These are phyloP conservation scores for Gossypium australe DNA, from an alignment of 345 rosid species.

Conservation along the genomic window DNA sequence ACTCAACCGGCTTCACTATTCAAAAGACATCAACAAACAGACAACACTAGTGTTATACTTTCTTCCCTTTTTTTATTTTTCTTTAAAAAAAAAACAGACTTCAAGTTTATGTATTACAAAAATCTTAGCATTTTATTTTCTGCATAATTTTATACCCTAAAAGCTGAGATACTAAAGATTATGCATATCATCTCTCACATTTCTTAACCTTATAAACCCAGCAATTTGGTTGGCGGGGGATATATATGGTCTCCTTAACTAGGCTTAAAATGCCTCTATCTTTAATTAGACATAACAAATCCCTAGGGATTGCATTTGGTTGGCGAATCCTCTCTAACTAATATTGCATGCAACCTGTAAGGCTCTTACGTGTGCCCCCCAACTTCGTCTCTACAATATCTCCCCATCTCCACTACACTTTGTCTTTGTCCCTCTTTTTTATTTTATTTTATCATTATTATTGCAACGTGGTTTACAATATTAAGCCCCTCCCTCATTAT, in stretches of 20 bases:
- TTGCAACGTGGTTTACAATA: background rate
- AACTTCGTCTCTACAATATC: slow-evolving; percentile 45
- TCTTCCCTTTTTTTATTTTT: no score
- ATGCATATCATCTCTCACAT: background rate
- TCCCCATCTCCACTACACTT: slow-evolving; percentile 48
- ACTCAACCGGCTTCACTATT: no score
- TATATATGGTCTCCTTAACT: no score
- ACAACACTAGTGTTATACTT: no score
- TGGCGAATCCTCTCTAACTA: slow-evolving; percentile 18
- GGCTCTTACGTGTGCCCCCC: slow-evolving; percentile 43
- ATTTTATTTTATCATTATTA: slow-evolving; percentile 4
- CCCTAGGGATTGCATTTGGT: slow-evolving; percentile 22
- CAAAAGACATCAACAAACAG: no score
- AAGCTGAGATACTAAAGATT: slow-evolving; percentile 14
- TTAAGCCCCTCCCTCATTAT: slow-evolving; percentile 22
- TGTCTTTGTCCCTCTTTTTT: slow-evolving; percentile 28
- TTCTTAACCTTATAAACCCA: background rate
- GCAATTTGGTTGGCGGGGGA: no score
- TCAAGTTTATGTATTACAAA: no score
- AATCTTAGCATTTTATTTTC: slow-evolving; percentile 1
- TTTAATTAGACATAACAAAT: slow-evolving; percentile 12
- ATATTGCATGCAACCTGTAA: slow-evolving; percentile 19
- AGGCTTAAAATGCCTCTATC: no score
- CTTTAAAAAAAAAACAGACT: no score
- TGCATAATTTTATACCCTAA: background rate